A percentile compares a stretch with the other conserved stretches of the same genome.
These are phyloP conservation scores for Raddia distichophylla DNA, from an alignment of 176 grass and related monocot genomes.

Conservation along the genomic window DNA sequence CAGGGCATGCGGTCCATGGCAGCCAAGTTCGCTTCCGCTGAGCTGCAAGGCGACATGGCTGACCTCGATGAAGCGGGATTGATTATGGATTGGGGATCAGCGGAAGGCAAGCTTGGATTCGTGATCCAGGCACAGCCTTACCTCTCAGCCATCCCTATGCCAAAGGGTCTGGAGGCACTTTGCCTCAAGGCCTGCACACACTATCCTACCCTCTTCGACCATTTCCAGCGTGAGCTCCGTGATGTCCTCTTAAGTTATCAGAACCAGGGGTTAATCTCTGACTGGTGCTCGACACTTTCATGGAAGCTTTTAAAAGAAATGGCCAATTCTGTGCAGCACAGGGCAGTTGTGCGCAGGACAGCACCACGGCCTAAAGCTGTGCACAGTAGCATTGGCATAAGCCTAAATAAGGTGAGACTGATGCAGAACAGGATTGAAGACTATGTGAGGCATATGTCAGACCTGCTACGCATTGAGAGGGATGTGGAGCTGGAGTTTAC, in stretches of 20 bases:
- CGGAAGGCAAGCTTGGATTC: slow-evolving; percentile 57
- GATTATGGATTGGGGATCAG: slow-evolving; percentile 36
- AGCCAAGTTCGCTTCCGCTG: slow-evolving; percentile 62
- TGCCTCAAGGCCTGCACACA: slow-evolving; percentile 96
- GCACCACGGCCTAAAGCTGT: slow-evolving; percentile 51
- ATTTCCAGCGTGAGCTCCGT: slow-evolving; percentile 93
- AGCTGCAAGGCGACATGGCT: slow-evolving; percentile 68
- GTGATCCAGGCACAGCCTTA: slow-evolving; percentile 85
- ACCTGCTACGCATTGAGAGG: slow-evolving; percentile 73
- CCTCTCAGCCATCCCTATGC: slow-evolving; percentile 79
- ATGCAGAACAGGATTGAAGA: slow-evolving; percentile 79
- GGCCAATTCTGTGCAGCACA: slow-evolving; percentile 66
- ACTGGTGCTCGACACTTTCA: slow-evolving; percentile 56
- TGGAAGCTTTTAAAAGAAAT: slow-evolving; percentile 90
- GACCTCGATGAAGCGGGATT: slow-evolving; percentile 43
- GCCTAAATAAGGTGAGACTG: slow-evolving; percentile 65
- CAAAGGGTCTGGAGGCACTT: slow-evolving; percentile 83
- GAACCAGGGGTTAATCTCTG: slow-evolving; percentile 46
- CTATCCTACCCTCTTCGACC: slow-evolving; percentile 89
- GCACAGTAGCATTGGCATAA: slow-evolving; percentile 69
- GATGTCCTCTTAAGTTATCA: slow-evolving; percentile 57
- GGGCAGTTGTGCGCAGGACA: slow-evolving; percentile 51
- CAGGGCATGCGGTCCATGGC: slow-evolving; percentile 95
- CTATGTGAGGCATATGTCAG: slow-evolving; percentile 78
- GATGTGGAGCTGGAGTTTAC: slow-evolving; percentile 93